Evolutionary conservation across 495 filamentous ascomycete genomes (phyloP), one percentile per base, ranked within the genome.

Genomic region (Oleoguttula mirabilis): DNA sequence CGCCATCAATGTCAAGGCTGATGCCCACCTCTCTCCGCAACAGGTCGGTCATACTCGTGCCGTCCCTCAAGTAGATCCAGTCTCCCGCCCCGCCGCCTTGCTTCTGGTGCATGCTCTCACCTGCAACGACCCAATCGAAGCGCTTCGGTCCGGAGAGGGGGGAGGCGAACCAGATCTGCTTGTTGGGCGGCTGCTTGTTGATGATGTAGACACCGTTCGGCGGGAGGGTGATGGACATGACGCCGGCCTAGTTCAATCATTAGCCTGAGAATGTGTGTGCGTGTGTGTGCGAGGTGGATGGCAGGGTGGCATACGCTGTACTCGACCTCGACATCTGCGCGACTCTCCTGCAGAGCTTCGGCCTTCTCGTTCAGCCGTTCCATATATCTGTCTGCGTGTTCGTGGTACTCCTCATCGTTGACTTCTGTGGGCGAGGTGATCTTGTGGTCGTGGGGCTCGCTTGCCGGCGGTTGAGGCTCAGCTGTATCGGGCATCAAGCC

Each of bases 131-230:
- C 70, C 81, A 96, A 55, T 95, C 84, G 62, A 78, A 96, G 36
- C 85, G 75, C 62, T 94, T 94, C 1, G 92, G 92, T 0, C 90
- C 90, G n/a, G 82, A 81, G 33, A 81, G 68, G 4, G 90, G 90
- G 15, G 86, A 94, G 24, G 82, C 86, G 20, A 98, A 76, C 90
- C 92, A 98, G 55, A 98, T 88, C 60, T 98, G 90, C 66, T 80
- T 84, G 69, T 93, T 96, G 15, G 87, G 84, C 0, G 90, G 90
- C 60, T 96, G 90, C 65, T 98, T 98, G 72, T 96, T 96, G 57
- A 98, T 68, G 2, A 96, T 80, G 52, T 86, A 98, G 17, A 75
- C 86, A 36, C 88, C 88, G 10, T 72, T 56, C 0, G 71, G 63
- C 0, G 70, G 66, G 30, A 81, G 63, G 16, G 59, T 62, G 45